Base-by-base conservation (phyloP, 2,329 filamentous ascomycete genomes). In the Fusarium sp. region DNA sequence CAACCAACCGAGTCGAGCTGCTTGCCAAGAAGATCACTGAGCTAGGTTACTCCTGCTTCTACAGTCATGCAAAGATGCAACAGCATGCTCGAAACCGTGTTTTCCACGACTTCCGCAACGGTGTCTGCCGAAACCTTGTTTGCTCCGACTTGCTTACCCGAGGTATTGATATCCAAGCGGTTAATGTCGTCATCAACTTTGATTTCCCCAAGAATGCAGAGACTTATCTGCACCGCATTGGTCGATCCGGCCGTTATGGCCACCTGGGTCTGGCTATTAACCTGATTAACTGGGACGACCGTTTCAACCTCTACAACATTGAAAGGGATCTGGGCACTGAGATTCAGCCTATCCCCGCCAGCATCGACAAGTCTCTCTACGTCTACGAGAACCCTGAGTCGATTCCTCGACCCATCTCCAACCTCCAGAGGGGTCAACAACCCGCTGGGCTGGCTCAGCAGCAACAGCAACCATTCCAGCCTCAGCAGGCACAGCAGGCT, bases 111-210 rank as follows among this genome's bases (percentile, higher is more conserved):
- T 99, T 99, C 88, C 93, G 96, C 77, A 98, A 98, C 79, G 96
- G 96, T 67, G 95, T 98, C 62, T 98, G 96, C 87, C 94, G 96
- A 79, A 99, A 99, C 82, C 91, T 99, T 40, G 96, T 99, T 72
- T 99, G 96, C 85, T 99, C 97, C 3, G 96, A 99, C 85, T 88
- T 99, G 42, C 90, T 99, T 73, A 99, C 96, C 73, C 95, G 96
- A 85, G 96, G 96, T 91, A 99, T 99, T 80, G 96, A 99, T 85
- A 99, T 99, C 75, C 96, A 99, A 84, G 96, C 96, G 62, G 96
- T 99, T 80, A 99, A 99, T 79, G 96, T 99, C 64, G 96, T 99
- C 81, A 99, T 99, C 90, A 99, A 99, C 87, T 99, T 99, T 80
- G 96, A 99, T 80, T 99, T 99, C 83, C 96, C 96, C 63, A 99